These are phyloP conservation scores for Peterozyma toletana DNA, from an alignment of 805 yeast species.

Conservation along the genomic window DNA sequence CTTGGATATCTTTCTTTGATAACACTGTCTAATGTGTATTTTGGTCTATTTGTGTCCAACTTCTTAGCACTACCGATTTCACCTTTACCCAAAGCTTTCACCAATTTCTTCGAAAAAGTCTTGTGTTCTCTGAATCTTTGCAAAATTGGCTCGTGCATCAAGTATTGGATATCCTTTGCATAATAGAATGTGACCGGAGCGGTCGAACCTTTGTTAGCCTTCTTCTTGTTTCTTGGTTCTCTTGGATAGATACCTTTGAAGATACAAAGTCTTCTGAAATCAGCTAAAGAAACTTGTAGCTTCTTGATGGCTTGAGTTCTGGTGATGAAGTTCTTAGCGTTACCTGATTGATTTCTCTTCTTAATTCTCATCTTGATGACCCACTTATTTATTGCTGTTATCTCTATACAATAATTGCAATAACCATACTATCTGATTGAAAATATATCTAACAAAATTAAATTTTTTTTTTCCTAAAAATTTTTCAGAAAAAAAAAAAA, in stretches of 20 bases:
- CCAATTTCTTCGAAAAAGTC: constrained; percentile 85
- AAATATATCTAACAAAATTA: not conserved
- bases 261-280: constrained; percentile 93
- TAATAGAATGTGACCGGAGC: constrained; percentile 94
- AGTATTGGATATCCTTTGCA: constrained; percentile 87
- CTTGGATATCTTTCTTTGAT: constrained; percentile 95
- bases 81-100: constrained; percentile 85
- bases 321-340: constrained; percentile 87
- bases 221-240: constrained; percentile 91
- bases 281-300: constrained; percentile 89
- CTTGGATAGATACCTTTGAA: constrained; percentile 97
- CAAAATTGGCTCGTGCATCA: constrained; percentile 91
- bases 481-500: not conserved
- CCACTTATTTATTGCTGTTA: too few relatives aligned
- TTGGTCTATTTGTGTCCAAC: constrained; percentile 74
- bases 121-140: constrained; percentile 92
- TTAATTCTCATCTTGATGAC: constrained; percentile 46
- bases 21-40: constrained; percentile 80
- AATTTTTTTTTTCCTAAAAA: not conserved
- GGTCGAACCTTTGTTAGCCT: constrained; percentile 96
- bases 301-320: constrained; percentile 92
- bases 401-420: too few relatives aligned
- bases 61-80: constrained; percentile 85
- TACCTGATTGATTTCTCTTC: constrained; percentile 81
- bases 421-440: too few relatives aligned